Conservation (phyloP, 2,329 filamentous ascomycete genomes). For the Talaromyces sp. region DNA sequence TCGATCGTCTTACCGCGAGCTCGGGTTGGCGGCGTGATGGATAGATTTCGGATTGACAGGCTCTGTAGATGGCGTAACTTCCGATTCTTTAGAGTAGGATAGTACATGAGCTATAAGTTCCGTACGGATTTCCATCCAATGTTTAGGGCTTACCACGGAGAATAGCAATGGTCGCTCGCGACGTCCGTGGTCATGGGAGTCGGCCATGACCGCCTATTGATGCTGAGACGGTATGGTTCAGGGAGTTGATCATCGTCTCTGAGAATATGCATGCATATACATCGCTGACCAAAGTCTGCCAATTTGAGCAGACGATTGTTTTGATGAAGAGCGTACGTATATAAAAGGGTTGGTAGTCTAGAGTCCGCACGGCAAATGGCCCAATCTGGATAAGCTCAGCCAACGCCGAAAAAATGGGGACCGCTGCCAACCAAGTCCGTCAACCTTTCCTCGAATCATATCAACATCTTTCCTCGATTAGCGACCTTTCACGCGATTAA, state of each 20-base stretch:
- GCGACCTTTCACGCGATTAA: not conserved
- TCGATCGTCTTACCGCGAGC: slow-evolving; percentile 61
- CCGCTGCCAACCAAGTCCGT: not conserved
- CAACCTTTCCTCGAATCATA: not conserved
- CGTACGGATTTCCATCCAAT: not conserved
- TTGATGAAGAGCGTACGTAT: too few relatives aligned
- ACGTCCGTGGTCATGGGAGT: slow-evolving; percentile 22
- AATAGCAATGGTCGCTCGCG: slow-evolving; percentile 49
- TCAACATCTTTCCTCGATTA: not conserved
- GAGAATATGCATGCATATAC: not conserved
- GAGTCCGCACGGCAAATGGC: not conserved
- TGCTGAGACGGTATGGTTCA: not conserved
- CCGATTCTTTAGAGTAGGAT: slow-evolving; percentile 59
- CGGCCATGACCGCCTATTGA: slow-evolving; percentile 10
- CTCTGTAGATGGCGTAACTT: slow-evolving; percentile 82
- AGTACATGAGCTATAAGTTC: slow-evolving; percentile 18
- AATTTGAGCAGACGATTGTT: not conserved
- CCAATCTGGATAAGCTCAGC: slow-evolving; percentile 10
- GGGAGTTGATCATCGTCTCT: slow-evolving; percentile 4
- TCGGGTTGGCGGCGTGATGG: slow-evolving; percentile 55
- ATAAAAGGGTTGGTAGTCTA: not conserved
- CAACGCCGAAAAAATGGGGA: not conserved
- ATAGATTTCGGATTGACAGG: slow-evolving; percentile 80
- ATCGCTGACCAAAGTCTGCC: not conserved
- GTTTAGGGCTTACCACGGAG: slow-evolving; percentile 24